A percentile compares a stretch with the other conserved stretches of the same genome.
These are phyloP conservation scores for Helicocarpus griseus DNA, from an alignment of 2,329 filamentous ascomycete genomes.

Conservation along the genomic window DNA sequence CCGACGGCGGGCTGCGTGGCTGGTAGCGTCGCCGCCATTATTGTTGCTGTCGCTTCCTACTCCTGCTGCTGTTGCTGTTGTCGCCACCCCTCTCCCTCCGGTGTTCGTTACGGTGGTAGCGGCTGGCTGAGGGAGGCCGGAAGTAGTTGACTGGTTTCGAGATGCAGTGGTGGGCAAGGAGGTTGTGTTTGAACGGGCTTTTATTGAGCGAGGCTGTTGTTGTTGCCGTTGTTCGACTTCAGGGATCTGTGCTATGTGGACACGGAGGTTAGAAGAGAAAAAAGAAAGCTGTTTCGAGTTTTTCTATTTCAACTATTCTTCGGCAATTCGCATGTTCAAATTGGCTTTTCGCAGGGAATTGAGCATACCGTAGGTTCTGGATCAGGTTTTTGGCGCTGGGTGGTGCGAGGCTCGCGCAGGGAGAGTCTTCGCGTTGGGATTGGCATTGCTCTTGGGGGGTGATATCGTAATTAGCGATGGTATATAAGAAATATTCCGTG, in stretches of 20 bases:
- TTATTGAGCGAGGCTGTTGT: background rate
- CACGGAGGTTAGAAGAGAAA: background rate
- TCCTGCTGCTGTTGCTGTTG: conserved; percentile 5
- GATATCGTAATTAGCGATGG: too few species aligned
- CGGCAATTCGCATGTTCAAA: background rate
- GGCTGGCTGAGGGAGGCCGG: conserved; percentile 1
- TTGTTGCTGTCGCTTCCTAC: conserved; percentile 2
- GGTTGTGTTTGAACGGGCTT: background rate
- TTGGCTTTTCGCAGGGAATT: background rate
- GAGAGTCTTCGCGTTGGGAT: conserved; percentile 30
- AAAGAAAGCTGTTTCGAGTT: background rate
- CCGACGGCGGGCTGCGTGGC: conserved; percentile 11
- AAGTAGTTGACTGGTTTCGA: conserved; percentile 1
- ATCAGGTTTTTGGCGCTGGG: conserved; percentile 16
- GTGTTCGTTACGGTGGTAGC: background rate
- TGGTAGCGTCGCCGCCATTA: background rate
- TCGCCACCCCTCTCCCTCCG: conserved; percentile 11
- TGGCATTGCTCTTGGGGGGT: conserved; percentile 21
- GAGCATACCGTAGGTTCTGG: conserved; percentile 7
- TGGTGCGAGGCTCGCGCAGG: conserved; percentile 22
- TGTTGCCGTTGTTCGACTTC: too few species aligned
- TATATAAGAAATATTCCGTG: too few species aligned
- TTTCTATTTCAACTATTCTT: background rate
- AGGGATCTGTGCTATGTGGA: conserved; percentile 2
- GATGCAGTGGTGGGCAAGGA: background rate